Evolutionary conservation across 257 asterid genomes (phyloP).

Genomic region (Thymus mandschuricus): DNA sequence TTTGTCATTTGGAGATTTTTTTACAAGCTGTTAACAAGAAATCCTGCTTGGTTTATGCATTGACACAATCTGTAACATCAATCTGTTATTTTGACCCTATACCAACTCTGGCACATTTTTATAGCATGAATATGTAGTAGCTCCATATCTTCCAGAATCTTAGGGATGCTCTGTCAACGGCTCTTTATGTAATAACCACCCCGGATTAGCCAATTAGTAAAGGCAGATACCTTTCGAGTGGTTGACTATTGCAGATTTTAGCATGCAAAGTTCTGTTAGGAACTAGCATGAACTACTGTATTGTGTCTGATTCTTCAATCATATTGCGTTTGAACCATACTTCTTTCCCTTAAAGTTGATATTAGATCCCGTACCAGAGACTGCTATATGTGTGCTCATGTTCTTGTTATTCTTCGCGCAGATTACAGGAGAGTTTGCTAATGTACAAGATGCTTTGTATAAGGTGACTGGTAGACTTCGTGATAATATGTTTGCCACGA

Average conservation of each 20-base stretch:
- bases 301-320: background rate
- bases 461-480: conserved; percentile 68
- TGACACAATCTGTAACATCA: background rate
- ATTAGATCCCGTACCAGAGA: conserved; percentile 6
- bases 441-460: conserved; percentile 67
- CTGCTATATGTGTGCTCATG: conserved; percentile 8
- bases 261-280: background rate
- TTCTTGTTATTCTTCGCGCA: conserved; percentile 32
- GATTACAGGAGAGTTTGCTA: conserved; percentile 71
- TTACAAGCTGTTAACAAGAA: conserved; percentile 10
- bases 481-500: conserved; percentile 45
- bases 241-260: background rate
- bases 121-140: background rate
- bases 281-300: background rate
- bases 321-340: background rate
- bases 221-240: background rate
- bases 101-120: background rate
- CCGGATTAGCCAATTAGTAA: background rate
- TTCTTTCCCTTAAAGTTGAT: conserved; percentile 21
- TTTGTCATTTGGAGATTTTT: background rate
- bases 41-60: conserved; percentile 4
- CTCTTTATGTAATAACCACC: background rate
- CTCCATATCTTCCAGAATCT: background rate
- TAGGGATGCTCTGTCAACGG: background rate
- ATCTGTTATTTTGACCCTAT: conserved; percentile 2